phyloP scores from a whole-genome alignment of 495 filamentous ascomycete species.

The Aspergillus egyptiacus region DNA sequence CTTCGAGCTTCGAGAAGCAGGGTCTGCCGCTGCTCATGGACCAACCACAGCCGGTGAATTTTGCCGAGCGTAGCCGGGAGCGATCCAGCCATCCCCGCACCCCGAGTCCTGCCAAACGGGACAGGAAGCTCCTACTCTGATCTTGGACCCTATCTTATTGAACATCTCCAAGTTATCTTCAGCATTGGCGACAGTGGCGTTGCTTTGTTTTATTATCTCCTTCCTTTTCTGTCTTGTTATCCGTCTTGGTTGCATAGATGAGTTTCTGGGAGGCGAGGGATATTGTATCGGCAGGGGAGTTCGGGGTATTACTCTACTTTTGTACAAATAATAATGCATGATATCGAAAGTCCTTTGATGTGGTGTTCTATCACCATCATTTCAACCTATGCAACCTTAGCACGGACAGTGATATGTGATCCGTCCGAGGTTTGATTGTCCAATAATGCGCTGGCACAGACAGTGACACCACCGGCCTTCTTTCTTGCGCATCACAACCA shows the following conservation, averaged over 20 bases:
- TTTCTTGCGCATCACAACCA: too few relatives aligned
- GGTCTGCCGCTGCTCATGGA: constrained; percentile 35
- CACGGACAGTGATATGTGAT: too few relatives aligned
- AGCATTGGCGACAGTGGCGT: constrained; percentile 17
- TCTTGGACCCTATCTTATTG: too few relatives aligned
- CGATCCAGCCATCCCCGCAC: constrained; percentile 32
- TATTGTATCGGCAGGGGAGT: too few relatives aligned
- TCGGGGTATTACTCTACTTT: too few relatives aligned
- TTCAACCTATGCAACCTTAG: too few relatives aligned
- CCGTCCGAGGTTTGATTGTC: too few relatives aligned
- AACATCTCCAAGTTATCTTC: too few relatives aligned
- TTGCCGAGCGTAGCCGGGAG: constrained; percentile 33
- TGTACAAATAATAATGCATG: constrained; percentile 1
- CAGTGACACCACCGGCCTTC: neutral
- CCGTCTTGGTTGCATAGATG: neutral
- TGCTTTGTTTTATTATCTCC: neutral
- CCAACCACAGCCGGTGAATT: constrained; percentile 25
- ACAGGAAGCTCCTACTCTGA: constrained; percentile 21
- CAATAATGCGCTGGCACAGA: neutral
- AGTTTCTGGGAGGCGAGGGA: too few relatives aligned
- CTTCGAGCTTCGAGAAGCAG: constrained; percentile 19
- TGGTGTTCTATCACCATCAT: too few relatives aligned
- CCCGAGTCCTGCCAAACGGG: constrained; percentile 37
- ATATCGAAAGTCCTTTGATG: too few relatives aligned
- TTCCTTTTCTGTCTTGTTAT: neutral